A percentile compares a stretch with the other conserved stretches of the same genome.
Conservation (phyloP, 768 basidiomycete genomes). For the Boletellus sp. region DNA sequence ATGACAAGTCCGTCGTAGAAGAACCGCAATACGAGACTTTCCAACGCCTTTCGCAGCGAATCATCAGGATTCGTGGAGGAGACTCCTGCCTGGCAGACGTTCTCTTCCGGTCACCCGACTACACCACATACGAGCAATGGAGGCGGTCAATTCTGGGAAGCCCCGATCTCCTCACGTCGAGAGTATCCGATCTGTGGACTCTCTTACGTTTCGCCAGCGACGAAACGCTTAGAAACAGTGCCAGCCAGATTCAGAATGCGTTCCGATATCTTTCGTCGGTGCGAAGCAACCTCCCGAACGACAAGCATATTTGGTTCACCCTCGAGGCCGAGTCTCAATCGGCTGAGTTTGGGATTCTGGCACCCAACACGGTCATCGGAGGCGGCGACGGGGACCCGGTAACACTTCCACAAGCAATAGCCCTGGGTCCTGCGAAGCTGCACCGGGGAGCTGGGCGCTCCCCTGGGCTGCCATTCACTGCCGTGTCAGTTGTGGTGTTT, state of each 20-base stretch:
- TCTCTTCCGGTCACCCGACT: background rate
- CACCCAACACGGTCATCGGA: constrained; percentile 1
- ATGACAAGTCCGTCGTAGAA: background rate
- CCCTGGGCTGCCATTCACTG: background rate
- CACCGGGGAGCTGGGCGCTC: background rate
- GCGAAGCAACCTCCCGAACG: background rate
- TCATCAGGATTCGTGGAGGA: constrained; percentile 5
- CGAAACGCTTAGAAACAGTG: background rate
- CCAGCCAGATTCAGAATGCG: constrained; percentile 1
- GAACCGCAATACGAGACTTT: constrained; percentile 3
- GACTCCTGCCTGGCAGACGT: background rate
- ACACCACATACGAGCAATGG: constrained; percentile 3
- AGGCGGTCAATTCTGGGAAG: background rate
- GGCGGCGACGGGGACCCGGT: constrained; percentile 1
- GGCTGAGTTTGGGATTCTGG: constrained; percentile 6
- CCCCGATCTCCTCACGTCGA: background rate
- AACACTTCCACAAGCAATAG: background rate
- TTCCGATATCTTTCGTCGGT: constrained; percentile 4
- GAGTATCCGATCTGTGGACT: constrained; percentile 2
- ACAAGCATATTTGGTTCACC: constrained; percentile 4
- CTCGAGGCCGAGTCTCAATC: background rate
- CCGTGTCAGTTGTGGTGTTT: background rate
- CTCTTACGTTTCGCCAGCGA: constrained; percentile 1
- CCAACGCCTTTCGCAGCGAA: constrained; percentile 4
- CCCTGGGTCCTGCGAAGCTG: constrained; percentile 4